Percentiles rank a stretch among this genome's conserved stretches.
Evolutionary conservation across 2,329 filamentous ascomycete species (phyloP).

Genomic region (Paraphaeosphaeria minitans): DNA sequence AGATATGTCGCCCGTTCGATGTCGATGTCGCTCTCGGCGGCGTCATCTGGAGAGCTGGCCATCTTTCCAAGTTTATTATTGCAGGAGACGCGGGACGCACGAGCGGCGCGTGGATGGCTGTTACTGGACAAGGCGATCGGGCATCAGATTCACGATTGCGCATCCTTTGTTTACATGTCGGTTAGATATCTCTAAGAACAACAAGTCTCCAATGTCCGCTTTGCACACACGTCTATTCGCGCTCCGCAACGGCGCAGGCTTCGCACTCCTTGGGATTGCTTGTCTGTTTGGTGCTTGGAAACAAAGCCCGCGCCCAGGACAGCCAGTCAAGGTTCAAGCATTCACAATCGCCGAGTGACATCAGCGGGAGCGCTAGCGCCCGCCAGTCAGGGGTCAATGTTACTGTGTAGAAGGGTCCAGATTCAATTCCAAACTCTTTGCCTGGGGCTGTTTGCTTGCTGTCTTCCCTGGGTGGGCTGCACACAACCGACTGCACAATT

Average conservation of each 20-base stretch:
- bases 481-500: too few relatives aligned
- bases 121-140: constrained; percentile 7
- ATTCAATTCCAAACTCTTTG: not conserved
- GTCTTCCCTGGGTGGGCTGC: too few relatives aligned
- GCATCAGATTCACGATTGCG: constrained; percentile 4
- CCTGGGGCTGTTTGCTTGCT: not conserved
- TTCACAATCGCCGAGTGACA: constrained; percentile 3
- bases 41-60: constrained; percentile 10
- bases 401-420: not conserved
- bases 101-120: constrained; percentile 6
- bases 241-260: constrained; percentile 3
- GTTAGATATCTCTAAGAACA: not conserved
- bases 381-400: not conserved
- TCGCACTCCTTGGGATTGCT: constrained; percentile 6
- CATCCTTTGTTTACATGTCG: not conserved
- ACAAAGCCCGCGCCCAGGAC: constrained; percentile 2
- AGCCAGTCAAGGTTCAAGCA: constrained; percentile 7
- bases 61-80: constrained; percentile 10
- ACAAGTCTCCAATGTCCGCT: not conserved
- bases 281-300: constrained; percentile 2
- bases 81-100: constrained; percentile 7
- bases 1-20: not conserved
- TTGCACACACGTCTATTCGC: not conserved
- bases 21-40: not conserved
- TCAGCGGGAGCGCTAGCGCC: constrained; percentile 6